Evolutionary conservation across 768 basidiomycete genomes (phyloP).

Genomic region (Termitomyces eurrhizus): DNA sequence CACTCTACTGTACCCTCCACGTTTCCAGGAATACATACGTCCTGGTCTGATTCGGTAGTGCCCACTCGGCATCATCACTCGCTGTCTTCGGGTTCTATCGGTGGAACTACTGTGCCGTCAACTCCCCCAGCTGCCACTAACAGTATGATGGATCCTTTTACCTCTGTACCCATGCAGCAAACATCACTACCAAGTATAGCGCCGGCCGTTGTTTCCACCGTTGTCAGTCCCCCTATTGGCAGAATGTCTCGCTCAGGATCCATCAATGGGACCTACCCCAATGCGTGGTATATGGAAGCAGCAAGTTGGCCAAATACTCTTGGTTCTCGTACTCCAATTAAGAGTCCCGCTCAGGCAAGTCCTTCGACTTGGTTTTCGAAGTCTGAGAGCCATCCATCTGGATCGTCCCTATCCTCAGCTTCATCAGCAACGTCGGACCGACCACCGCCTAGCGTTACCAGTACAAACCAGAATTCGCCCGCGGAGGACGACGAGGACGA

Average conservation of each 20-base stretch:
- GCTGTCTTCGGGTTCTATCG: constrained; percentile 34
- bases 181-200: constrained; percentile 15
- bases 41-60: constrained; percentile 37
- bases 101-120: constrained; percentile 18
- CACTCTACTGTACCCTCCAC: constrained; percentile 17
- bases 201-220: constrained; percentile 11
- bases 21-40: constrained; percentile 28
- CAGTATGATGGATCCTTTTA: constrained; percentile 17
- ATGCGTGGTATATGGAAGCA: constrained; percentile 30
- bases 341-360: constrained; percentile 2
- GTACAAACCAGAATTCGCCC: constrained; percentile 37
- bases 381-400: constrained; percentile 15
- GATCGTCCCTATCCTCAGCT: constrained; percentile 20
- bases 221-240: constrained; percentile 38
- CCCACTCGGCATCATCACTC: constrained; percentile 40
- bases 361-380: constrained; percentile 16
- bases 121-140: constrained; percentile 14
- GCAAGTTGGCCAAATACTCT: constrained; percentile 18
- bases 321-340: constrained; percentile 2
- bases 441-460: constrained; percentile 20
- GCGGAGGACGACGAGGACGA: constrained; percentile 40
- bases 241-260: constrained; percentile 59
- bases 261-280: constrained; percentile 41
- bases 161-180: constrained; percentile 19
- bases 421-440: constrained; percentile 25